These are phyloP conservation scores for Pleurostoma richardsiae DNA, from an alignment of 2,329 filamentous ascomycete species.

Conservation along the genomic window DNA sequence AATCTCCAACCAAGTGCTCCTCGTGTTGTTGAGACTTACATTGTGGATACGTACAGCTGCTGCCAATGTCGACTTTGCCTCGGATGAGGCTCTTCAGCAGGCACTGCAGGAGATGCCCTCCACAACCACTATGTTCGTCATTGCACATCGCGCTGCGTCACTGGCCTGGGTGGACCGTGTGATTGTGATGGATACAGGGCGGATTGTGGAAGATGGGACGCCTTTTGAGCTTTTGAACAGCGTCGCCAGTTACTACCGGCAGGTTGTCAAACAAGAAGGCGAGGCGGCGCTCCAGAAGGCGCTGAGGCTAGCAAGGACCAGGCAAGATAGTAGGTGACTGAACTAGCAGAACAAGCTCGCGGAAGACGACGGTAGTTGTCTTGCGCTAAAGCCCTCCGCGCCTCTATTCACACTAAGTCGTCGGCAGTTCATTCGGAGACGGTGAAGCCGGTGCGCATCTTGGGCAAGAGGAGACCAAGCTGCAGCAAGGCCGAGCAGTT, in stretches of 20 bases:
- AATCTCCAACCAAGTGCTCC: too few relatives aligned
- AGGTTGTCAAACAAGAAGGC: background rate
- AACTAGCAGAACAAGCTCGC: too few relatives aligned
- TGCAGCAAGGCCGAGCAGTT: too few relatives aligned
- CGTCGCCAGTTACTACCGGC: background rate
- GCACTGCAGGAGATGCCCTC: background rate
- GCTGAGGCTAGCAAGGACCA: background rate
- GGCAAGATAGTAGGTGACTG: background rate
- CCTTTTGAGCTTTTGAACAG: background rate
- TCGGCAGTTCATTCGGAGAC: too few relatives aligned
- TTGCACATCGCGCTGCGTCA: conserved; percentile 3
- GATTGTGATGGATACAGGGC: conserved; percentile 1
- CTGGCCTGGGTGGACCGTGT: conserved; percentile 1
- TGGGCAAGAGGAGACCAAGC: too few relatives aligned
- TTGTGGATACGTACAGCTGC: background rate
- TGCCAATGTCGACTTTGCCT: conserved; percentile 4
- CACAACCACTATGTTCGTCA: conserved; percentile 2
- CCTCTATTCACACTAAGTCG: too few relatives aligned
- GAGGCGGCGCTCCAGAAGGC: background rate
- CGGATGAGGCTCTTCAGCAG: conserved; percentile 2
- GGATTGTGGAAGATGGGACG: conserved; percentile 1
- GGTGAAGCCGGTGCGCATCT: too few relatives aligned
- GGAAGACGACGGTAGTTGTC: too few relatives aligned
- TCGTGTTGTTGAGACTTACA: too few relatives aligned
- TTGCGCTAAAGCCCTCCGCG: too few relatives aligned